Percentiles rank a stretch among this genome's conserved stretches.
phyloP scores from a whole-genome alignment of 768 basidiomycete species.

The Pseudohyphozyma bogoriensis region DNA sequence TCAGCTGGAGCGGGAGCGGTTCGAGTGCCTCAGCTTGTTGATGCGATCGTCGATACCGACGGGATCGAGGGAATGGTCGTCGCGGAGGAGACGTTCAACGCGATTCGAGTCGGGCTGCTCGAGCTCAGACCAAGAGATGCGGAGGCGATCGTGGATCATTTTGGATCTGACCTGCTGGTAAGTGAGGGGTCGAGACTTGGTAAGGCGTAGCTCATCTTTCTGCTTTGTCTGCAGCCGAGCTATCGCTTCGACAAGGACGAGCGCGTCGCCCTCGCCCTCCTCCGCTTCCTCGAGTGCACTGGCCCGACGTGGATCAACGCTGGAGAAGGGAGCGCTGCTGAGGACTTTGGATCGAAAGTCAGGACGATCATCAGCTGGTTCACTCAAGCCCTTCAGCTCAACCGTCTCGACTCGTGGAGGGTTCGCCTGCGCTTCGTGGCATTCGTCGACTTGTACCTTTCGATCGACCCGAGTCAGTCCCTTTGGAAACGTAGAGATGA shows the following conservation, averaged over 20 bases:
- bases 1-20: slow-evolving; percentile 20
- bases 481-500: slow-evolving; percentile 42
- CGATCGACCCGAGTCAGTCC: slow-evolving; percentile 48
- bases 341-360: slow-evolving; percentile 44
- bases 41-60: slow-evolving; percentile 33
- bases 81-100: slow-evolving; percentile 50
- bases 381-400: slow-evolving; percentile 41
- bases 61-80: slow-evolving; percentile 48
- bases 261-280: slow-evolving; percentile 46
- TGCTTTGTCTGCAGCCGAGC: too few relatives aligned
- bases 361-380: slow-evolving; percentile 51
- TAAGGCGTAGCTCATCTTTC: too few relatives aligned
- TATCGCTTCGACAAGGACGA: slow-evolving; percentile 54
- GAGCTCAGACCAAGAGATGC: slow-evolving; percentile 48
- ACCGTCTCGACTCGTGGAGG: slow-evolving; percentile 52
- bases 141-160: slow-evolving; percentile 47
- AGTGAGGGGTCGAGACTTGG: too few relatives aligned
- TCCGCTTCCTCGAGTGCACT: slow-evolving; percentile 59
- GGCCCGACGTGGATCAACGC: slow-evolving; percentile 50
- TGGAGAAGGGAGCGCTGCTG: slow-evolving; percentile 27
- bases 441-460: slow-evolving; percentile 59
- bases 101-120: slow-evolving; percentile 50
- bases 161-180: slow-evolving; percentile 47
- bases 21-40: slow-evolving; percentile 32
- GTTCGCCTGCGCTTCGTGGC: slow-evolving; percentile 49